These are phyloP conservation scores for Dactylellina haptotyla DNA, from an alignment of 2,329 filamentous ascomycete genomes.

Conservation along the genomic window DNA sequence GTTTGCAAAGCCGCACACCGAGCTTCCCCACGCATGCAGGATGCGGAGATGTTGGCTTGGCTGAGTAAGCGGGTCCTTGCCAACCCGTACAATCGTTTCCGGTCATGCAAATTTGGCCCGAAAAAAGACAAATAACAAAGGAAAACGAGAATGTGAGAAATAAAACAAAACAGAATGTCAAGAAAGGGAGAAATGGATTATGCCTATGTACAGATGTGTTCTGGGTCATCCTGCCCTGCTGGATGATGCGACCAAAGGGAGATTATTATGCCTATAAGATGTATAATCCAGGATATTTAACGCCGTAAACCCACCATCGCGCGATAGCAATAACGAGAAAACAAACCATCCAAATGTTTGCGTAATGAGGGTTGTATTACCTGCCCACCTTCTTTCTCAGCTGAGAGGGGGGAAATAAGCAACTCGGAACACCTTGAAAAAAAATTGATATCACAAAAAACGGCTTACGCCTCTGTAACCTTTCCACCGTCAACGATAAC, in stretches of 20 bases:
- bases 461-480: conserved; percentile 30
- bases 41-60: too few relatives aligned
- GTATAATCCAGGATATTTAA: conserved; percentile 42
- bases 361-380: conserved; percentile 5
- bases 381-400: conserved; percentile 12
- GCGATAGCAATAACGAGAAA: not conserved
- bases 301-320: conserved; percentile 27
- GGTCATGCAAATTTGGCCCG: too few relatives aligned
- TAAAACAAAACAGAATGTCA: not conserved
- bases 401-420: not conserved
- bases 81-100: too few relatives aligned
- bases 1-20: too few relatives aligned
- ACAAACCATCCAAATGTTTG: too few relatives aligned
- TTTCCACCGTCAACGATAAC: conserved; percentile 72
- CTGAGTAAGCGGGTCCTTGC: too few relatives aligned
- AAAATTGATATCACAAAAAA: not conserved
- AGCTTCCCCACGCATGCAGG: too few relatives aligned
- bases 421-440: not conserved
- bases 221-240: conserved; percentile 18
- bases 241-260: conserved; percentile 3
- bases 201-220: conserved; percentile 14
- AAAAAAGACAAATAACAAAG: too few relatives aligned
- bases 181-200: not conserved
- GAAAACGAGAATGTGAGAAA: too few relatives aligned
- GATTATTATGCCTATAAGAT: conserved; percentile 25